Evolutionary conservation across 805 yeast genomes (phyloP), one percentile per base, ranked within the genome.

Genomic region (Wickerhamiella nectarea): DNA sequence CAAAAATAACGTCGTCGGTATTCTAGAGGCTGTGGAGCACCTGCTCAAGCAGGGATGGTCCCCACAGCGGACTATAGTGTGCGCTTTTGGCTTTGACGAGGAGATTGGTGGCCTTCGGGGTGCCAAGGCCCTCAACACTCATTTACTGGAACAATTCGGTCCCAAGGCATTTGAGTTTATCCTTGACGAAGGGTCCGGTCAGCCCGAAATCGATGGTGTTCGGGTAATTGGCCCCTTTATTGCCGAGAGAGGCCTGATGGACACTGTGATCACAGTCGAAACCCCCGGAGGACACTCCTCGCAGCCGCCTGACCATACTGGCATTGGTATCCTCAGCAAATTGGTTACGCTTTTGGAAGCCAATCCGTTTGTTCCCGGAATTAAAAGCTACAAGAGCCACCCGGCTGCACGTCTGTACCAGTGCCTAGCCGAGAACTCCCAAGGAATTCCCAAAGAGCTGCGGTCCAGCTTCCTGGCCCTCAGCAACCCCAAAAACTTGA

Each of bases 231-330:
- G 69, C 21, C 72, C 76, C 3, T 70, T 74, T 4, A 71, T 77
- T 11, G 75, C 74, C 17, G 80, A 78, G 55, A 76, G 75, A 57
- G 82, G 83, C 4, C 68, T 67, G 46, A 56, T 77, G 15, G 77
- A 76, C 50, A 52, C 70, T 3, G 48, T 54, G 21, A 64, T 78
- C 35, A 65, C 67, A 3, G 61, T 80, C 34, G 62, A 62, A 20
- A 76, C 81, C 20, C 74, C 75, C 10, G 93, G 93, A 34, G 93
- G 93, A 6, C 93, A 81, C 56, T 75, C 89, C 1, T 78, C 87
- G 8, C 58, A 70, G 14, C 91, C 93, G 7, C 89, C 87, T 2
- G 78, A 74, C 38, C 91, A 83, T 55, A 81, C 91, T 5, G 70
- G 80, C 2, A 80, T 84, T 61, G 94, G 91, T 9, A 70, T 82